Base-by-base conservation (phyloP, 2,329 filamentous ascomycete genomes). In the Fusarium begoniae region DNA sequence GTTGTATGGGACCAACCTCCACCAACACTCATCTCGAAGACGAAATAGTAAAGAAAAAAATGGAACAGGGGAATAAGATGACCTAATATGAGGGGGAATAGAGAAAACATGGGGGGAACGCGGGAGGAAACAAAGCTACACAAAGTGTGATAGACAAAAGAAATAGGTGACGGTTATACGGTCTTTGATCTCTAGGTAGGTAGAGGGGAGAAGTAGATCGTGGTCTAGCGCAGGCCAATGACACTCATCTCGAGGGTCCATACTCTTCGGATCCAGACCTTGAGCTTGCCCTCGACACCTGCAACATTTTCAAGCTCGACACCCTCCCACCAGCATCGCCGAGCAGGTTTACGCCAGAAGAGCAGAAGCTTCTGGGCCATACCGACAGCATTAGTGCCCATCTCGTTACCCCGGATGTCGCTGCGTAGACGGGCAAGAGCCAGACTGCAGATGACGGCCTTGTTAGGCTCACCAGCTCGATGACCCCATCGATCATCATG, bases 231-330 rank as follows among this genome's bases (percentile, higher is more conserved):
- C 77, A 97, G 87, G 63, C 94, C 94, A 82, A 97, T 96, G 62
- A 96, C 94, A 81, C 94, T 96, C 94, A 99, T 99, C 87, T 99
- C 96, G 67, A 99, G 88, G 68, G 96, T 99, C 96, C 96, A 99
- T 68, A 99, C 96, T 79, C 96, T 90, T 80, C 96, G 89, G 81
- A 99, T 98, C 96, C 96, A 99, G 66, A 99, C 95, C 85, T 99
- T 99, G 76, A 99, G 88, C 81, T 92, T 94, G 59, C 95, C 96
- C 58, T 97, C 91, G 13, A 98, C 93, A 20, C 96, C 96, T 57
- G 97, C 94, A 18, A 99, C 93, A 74, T 94, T 88, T 24, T 96
- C 90, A 50, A 99, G 87, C 82, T 98, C 95, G 43, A 99, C 93
- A 30, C 96, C 96, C 82, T 99, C 96, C 96, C 96, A 99, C 96